Conservation (phyloP, 768 basidiomycete genomes). For the Collybia nuda region DNA sequence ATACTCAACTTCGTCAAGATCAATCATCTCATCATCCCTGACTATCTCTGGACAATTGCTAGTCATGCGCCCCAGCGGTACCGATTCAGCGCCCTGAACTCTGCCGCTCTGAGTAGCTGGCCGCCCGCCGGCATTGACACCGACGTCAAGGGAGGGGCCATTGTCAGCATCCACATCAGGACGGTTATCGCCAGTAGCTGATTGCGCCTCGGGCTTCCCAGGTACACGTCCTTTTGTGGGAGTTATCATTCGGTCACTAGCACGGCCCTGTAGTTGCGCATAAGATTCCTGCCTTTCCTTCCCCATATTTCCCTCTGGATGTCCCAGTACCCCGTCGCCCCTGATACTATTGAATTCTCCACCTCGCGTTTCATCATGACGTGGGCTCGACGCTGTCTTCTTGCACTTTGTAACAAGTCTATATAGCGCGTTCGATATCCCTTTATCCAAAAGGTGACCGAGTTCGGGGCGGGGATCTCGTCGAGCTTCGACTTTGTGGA, state of each 20-base stretch:
- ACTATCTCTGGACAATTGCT: constrained; percentile 2
- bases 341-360: neutral
- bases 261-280: neutral
- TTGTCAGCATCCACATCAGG: constrained; percentile 6
- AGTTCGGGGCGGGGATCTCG: neutral
- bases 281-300: constrained; percentile 1
- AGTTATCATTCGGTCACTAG: too few species aligned
- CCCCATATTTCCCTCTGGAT: neutral
- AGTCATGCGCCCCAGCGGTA: constrained; percentile 1
- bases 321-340: neutral
- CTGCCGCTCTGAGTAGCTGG: constrained; percentile 5
- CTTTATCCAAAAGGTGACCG: constrained; percentile 10
- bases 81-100: constrained; percentile 3
- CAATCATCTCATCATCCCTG: constrained; percentile 10
- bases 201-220: constrained; percentile 1
- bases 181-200: constrained; percentile 1
- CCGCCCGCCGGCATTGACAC: constrained; percentile 14
- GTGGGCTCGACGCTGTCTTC: constrained; percentile 2
- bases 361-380: neutral
- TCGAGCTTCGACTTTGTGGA: neutral
- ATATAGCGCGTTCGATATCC: constrained; percentile 13
- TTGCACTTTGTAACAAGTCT: constrained; percentile 14
- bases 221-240: constrained; percentile 1
- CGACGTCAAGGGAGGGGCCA: neutral
- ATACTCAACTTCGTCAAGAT: constrained; percentile 36